Base-by-base conservation (phyloP, 2,329 filamentous ascomycete genomes). In the Beauveria sp. region DNA sequence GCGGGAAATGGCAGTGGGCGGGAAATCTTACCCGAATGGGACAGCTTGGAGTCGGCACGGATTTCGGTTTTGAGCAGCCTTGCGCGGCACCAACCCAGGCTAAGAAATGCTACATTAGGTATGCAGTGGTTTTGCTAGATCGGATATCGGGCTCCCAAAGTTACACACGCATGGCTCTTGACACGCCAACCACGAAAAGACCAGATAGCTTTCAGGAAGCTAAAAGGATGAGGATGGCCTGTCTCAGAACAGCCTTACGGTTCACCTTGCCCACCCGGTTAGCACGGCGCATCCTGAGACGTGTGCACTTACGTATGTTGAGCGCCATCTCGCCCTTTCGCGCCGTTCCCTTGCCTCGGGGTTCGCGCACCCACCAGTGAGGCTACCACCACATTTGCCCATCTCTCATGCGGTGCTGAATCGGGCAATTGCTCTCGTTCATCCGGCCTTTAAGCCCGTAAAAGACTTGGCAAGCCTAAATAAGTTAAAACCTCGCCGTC, bases 11-110 rank as follows among this genome's bases (percentile, higher is more conserved):
- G 55, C 24, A 7, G 30, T 9, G 22, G 24, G 22, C 42, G 53
- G 43, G 43, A 49, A 49, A 34, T 16, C n/a, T 28, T 60, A 24
- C 57, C 57, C 40, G 38, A 46, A 45, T 38, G 20, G 49, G 57
- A 42, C 26, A 52, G 24, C 40, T 46, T 22, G 49, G 26, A 45
- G 57, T 38, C 57, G 57, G 49, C 5, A 16, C 49, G 49, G 57
- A 26, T 52, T 60, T 60, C 57, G 47, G 38, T 46, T 60, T 60
- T 45, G 40, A 49, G 49, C 40, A 52, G 30, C 26, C n/a, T 46
- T 22, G 12, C 16, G 49, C 26, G 43, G 40, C 28, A 10, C n/a
- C 3, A 38, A 38, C 34, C 5, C 34, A n/a, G 14, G 26, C 57
- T 59, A 59, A 10, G 22, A 24, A 9, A 12, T 34, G 30, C 10